phyloP scores from a whole-genome alignment of 805 yeast genomes.

The Tetrapisispora iriomotensis region DNA sequence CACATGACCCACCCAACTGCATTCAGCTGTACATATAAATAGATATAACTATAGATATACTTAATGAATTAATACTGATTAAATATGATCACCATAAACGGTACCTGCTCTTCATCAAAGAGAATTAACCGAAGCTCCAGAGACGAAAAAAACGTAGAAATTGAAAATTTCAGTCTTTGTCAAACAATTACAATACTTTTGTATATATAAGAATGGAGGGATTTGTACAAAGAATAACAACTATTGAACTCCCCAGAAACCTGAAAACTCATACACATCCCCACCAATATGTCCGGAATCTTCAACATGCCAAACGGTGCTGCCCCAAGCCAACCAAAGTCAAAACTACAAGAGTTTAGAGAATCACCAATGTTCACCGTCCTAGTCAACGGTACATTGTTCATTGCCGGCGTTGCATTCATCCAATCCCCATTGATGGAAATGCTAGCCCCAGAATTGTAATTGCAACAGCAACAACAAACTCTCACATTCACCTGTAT shows the following conservation, averaged over 20 bases:
- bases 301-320: conserved; percentile 24
- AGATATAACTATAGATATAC: background rate
- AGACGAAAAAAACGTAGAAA: too few species aligned
- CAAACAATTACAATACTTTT: too few species aligned
- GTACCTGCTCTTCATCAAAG: too few species aligned
- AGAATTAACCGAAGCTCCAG: too few species aligned
- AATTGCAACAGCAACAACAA: background rate
- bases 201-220: too few species aligned
- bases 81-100: background rate
- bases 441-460: conserved; percentile 65
- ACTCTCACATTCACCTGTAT: conserved; percentile 1
- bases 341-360: conserved; percentile 41
- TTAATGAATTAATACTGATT: background rate
- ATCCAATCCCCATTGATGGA: conserved; percentile 76
- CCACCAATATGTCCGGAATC: conserved; percentile 18
- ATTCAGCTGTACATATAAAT: background rate
- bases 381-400: conserved; percentile 51
- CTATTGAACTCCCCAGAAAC: too few species aligned
- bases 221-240: too few species aligned
- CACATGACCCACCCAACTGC: background rate
- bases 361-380: conserved; percentile 59
- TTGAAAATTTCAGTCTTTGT: too few species aligned
- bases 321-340: conserved; percentile 14
- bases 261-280: too few species aligned
- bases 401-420: conserved; percentile 65